A percentile compares a stretch with the other conserved stretches of the same genome.
Evolutionary conservation across 169 alveolate species (phyloP).

Genomic region (Amoebophrya sp.): DNA sequence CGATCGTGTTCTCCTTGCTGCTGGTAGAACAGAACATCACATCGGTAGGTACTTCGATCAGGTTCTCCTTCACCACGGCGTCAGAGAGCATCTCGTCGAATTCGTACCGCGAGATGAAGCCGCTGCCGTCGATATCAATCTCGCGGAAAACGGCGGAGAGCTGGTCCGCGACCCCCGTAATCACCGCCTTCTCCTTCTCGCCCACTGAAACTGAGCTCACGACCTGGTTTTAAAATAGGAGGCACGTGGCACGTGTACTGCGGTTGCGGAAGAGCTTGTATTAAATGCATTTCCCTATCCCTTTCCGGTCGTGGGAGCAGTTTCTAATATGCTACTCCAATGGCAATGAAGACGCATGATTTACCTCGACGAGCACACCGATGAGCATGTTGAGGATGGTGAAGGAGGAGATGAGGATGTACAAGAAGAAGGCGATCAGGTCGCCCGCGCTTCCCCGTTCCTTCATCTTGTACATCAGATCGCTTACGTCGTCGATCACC

Average conservation of each 20-base stretch:
- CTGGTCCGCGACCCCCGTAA: background rate
- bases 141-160: background rate
- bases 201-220: background rate
- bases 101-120: background rate
- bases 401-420: background rate
- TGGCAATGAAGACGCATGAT: no score
- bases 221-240: no score
- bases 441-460: background rate
- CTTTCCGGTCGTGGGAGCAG: no score
- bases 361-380: conserved; percentile 3
- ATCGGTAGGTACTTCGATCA: no score
- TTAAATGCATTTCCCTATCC: no score
- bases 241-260: no score
- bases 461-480: background rate
- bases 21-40: no score
- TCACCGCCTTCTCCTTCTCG: background rate
- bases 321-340: no score
- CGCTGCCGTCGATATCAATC: background rate
- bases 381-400: background rate
- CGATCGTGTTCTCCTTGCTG: no score
- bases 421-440: background rate
- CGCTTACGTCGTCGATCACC: background rate
- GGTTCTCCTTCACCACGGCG: background rate
- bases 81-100: background rate
- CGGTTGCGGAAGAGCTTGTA: no score